phyloP scores from a whole-genome alignment of 768 basidiomycete genomes.

The Lentinula detonsa region DNA sequence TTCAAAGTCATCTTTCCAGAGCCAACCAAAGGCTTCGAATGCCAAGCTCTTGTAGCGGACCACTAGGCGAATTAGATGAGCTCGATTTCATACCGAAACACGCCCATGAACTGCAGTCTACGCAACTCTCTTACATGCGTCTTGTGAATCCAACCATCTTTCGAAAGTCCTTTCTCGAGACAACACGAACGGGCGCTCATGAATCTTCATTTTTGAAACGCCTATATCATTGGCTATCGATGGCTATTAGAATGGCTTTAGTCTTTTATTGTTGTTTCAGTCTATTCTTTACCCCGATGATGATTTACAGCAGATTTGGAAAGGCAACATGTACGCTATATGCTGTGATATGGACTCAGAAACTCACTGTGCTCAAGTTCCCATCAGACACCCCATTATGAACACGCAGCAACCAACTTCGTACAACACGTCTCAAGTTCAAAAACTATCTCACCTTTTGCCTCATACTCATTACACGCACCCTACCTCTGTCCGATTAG shows the following conservation, averaged over 20 bases:
- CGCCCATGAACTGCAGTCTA: background rate
- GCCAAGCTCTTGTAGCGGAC: slow-evolving; percentile 22
- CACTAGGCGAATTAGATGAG: background rate
- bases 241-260: background rate
- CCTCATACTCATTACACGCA: background rate
- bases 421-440: background rate
- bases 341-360: too few species aligned
- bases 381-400: background rate
- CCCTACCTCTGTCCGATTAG: background rate
- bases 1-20: slow-evolving; percentile 40
- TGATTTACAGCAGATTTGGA: background rate
- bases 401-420: background rate
- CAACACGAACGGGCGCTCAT: too few species aligned
- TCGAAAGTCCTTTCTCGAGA: too few species aligned
- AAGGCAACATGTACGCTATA: background rate
- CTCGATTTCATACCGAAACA: background rate
- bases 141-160: background rate
- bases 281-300: background rate
- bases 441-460: background rate
- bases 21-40: slow-evolving; percentile 16
- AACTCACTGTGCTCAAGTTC: too few species aligned
- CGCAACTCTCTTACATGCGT: background rate
- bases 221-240: background rate
- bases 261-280: background rate
- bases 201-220: background rate